Conservation (phyloP, 192 early-diverging fungal species). For the Thoreauomyces humboldtii region DNA sequence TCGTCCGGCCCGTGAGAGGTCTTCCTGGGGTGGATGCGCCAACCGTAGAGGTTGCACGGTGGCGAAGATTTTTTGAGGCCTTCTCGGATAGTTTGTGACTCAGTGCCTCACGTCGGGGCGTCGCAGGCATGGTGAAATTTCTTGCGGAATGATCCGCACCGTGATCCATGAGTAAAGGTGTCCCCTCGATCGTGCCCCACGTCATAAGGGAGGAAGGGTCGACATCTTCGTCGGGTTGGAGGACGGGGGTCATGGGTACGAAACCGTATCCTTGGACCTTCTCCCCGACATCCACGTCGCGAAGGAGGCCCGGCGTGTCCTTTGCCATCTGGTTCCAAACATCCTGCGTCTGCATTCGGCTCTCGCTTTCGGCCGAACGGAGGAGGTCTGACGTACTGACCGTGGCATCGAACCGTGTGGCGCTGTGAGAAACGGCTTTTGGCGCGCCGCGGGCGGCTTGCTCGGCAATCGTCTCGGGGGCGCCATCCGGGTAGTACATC, state of each 20-base stretch:
- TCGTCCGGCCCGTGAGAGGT: too few relatives aligned
- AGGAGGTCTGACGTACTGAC: conserved; percentile 21
- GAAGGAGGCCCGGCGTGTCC: conserved; percentile 54
- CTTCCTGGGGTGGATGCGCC: too few relatives aligned
- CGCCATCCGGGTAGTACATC: conserved; percentile 72
- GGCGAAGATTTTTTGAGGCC: background rate
- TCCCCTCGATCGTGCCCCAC: conserved; percentile 82
- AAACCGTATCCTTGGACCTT: conserved; percentile 63
- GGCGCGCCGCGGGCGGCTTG: conserved; percentile 45
- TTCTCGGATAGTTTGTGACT: conserved; percentile 11
- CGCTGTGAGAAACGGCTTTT: conserved; percentile 60
- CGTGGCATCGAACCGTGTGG: conserved; percentile 58
- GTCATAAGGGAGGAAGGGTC: conserved; percentile 74
- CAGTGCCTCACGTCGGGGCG: conserved; percentile 51
- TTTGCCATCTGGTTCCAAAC: conserved; percentile 46
- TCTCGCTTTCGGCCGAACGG: conserved; percentile 7
- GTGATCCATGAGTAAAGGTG: conserved; percentile 65
- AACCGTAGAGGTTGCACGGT: background rate
- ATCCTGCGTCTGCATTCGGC: conserved; percentile 35
- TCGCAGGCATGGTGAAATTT: conserved; percentile 57
- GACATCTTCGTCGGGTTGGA: conserved; percentile 58
- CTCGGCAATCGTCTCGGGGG: conserved; percentile 38
- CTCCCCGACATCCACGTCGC: conserved; percentile 37
- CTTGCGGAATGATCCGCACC: conserved; percentile 37
- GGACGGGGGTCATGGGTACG: conserved; percentile 68